Conservation (phyloP, 768 basidiomycete species). For the Clitopilus hobsonii region DNA sequence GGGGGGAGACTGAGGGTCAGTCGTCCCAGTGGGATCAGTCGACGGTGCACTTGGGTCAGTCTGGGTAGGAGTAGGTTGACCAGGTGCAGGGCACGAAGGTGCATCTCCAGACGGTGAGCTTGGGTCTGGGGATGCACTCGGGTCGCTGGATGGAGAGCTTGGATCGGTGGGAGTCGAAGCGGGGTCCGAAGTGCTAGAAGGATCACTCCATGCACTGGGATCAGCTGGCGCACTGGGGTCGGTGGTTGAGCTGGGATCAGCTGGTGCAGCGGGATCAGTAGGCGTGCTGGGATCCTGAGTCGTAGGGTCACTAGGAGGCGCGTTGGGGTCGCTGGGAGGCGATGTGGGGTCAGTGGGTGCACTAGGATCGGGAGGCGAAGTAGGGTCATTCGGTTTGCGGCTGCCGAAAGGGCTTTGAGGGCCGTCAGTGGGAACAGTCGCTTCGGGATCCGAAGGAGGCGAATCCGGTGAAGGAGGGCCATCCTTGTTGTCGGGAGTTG, state of each 20-base stretch:
- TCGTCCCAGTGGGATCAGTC: neutral
- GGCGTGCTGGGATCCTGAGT: neutral
- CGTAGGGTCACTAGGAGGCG: neutral
- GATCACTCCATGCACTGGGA: neutral
- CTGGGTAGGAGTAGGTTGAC: neutral
- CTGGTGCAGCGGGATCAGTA: neutral
- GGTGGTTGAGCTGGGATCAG: neutral
- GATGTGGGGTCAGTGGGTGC: neutral
- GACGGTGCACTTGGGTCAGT: neutral
- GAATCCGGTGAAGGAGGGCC: neutral
- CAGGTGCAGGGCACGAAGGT: neutral
- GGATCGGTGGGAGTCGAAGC: neutral
- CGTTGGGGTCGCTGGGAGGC: neutral
- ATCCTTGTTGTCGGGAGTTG: neutral
- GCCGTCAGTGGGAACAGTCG: neutral
- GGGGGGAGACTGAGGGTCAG: neutral
- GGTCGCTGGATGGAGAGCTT: neutral
- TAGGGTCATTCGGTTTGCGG: neutral
- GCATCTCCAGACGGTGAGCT: neutral
- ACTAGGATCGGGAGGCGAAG: neutral
- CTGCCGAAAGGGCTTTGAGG: neutral
- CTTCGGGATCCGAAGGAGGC: neutral
- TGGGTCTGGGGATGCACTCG: neutral
- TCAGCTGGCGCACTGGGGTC: neutral
- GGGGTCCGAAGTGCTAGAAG: neutral